Evolutionary conservation across 2,329 filamentous ascomycete species (phyloP), one percentile per base, ranked within the genome.

Genomic region (Diatrype stigma): DNA sequence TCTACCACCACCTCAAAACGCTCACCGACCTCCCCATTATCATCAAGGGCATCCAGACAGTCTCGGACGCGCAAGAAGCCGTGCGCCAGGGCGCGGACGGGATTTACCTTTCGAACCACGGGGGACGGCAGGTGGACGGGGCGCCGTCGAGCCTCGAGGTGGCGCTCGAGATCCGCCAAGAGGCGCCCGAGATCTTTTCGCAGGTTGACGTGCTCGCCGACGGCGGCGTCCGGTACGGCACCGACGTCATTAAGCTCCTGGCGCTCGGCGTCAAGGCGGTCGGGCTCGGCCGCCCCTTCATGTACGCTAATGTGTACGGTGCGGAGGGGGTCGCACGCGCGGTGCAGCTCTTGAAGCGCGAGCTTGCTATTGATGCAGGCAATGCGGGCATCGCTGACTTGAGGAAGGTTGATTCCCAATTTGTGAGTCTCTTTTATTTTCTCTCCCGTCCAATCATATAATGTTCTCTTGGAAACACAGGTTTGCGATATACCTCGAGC

Each of bases 241-340:
- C 59, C 40, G 67, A 70, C 50, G 58, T 66, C 2, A 49, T 70
- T 38, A 67, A 67, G 55, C 50, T 67, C 16, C 58, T 70, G 5
- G 66, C 67, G 0, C 56, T 69, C 4, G 67, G 68, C 6, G 68
- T 67, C 6, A 54, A 56, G 5, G 65, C 63, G 17, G 66, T 70
- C 16, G 61, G 75, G 19, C 52, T 79, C 3, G 75, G 73, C 7
- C 59, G 75, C 12, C 67, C 71, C 6, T 67, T 75, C 53, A 75
- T 79, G 73, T 79, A 69, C 57, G 69, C 73, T 14, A 77, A 77
- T 56, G 62, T 71, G 17, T 79, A 72, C 53, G 76, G 76, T 4
- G 61, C 63, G 28, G 65, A 67, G 3, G 76, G 76, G 30, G 75
- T 79, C 0, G 57, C 60, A 48, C 67, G 66, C 53, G 68, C 66